Evolutionary conservation across 1,139 yeast genomes (phyloP).

Genomic region (Candida dubliniensis): DNA sequence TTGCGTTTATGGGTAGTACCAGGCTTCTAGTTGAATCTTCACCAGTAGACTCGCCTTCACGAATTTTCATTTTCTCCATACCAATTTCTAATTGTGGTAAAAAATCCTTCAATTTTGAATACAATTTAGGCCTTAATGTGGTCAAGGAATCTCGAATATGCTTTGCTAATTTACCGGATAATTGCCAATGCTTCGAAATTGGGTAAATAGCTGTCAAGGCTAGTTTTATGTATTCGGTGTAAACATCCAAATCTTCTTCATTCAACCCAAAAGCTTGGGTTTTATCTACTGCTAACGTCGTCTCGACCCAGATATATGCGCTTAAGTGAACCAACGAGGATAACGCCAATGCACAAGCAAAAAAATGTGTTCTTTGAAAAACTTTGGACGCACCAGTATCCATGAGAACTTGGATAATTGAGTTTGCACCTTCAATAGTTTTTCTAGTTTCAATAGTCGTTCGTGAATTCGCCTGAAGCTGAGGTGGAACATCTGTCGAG

Average conservation of each 20-base stretch:
- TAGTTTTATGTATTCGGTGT: slow-evolving; percentile 48
- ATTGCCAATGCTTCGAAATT: slow-evolving; percentile 48
- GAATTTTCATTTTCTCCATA: slow-evolving; percentile 11
- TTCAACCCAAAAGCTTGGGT: slow-evolving; percentile 16
- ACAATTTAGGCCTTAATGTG: slow-evolving; percentile 29
- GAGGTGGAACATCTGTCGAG: slow-evolving; percentile 13
- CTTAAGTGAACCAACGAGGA: slow-evolving; percentile 50
- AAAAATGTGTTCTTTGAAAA: slow-evolving; percentile 45
- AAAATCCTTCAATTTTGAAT: slow-evolving; percentile 21
- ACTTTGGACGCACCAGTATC: slow-evolving; percentile 46
- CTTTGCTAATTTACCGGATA: slow-evolving; percentile 45
- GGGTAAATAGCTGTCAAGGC: slow-evolving; percentile 48
- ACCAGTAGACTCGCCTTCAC: slow-evolving; percentile 4
- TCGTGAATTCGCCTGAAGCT: slow-evolving; percentile 29
- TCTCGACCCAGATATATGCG: slow-evolving; percentile 50
- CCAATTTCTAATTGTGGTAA: slow-evolving; percentile 18
- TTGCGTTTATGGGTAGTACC: slow-evolving; percentile 1
- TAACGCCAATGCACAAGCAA: slow-evolving; percentile 53
- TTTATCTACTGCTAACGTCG: slow-evolving; percentile 15
- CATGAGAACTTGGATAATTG: slow-evolving; percentile 43
- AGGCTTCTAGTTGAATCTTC: slow-evolving; percentile 5
- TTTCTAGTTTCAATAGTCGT: slow-evolving; percentile 51
- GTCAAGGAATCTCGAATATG: slow-evolving; percentile 43
- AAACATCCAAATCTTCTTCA: slow-evolving; percentile 37
- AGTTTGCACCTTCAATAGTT: slow-evolving; percentile 52